Evolutionary conservation across 441 rosid genomes (phyloP), one percentile per base, ranked within the genome.

Genomic region (Syzygium syzygioides): DNA sequence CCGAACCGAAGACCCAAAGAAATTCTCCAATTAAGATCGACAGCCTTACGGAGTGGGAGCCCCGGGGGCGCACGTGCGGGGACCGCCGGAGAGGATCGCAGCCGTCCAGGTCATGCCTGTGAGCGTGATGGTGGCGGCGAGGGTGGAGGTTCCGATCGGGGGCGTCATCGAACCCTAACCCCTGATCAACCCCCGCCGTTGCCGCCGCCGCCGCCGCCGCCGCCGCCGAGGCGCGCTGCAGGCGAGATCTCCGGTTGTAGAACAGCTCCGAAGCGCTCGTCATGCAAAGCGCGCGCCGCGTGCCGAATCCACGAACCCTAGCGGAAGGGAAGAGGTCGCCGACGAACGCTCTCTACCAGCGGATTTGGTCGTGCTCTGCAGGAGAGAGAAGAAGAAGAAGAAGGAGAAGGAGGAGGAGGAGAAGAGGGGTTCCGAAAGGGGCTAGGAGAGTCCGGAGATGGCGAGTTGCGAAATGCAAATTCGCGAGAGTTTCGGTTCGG

Each of bases 201-300:
- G 87, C 37, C 13, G 87, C 71, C 34, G 34, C 34, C 34, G 34
- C 34, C 34, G 34, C 34, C 30, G 87, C 87, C 48, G 54, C 90
- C 41, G 92, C 87, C 85, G 89, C 91, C 55, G 59, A 30, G 84
- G 92, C 34, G 50, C 99, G 96, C 76, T 93, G 94, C 86, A 91
- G 89, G 83, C 99, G 96, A 76, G 95, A 96, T 92, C 99, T 94
- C 90, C 99, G 91, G 80, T 88, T 94, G 88, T 95, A 92, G 91
- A 97, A 96, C 45, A 97, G 93, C 94, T 97, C 98, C 87, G 96
- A 95, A 88, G 97, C 97, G 92, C 96, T 96, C 96, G 99, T 94
- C 98, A 96, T 96, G 90, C 98, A 93, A 93, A 85, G 45, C 20
- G 83, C 54, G 45, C 55, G 68, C 4, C 32, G 30, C 23, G 80